A percentile compares a stretch with the other conserved stretches of the same genome.
phyloP scores from a whole-genome alignment of 2,329 filamentous ascomycete species.

The Alternaria ventricosa region DNA sequence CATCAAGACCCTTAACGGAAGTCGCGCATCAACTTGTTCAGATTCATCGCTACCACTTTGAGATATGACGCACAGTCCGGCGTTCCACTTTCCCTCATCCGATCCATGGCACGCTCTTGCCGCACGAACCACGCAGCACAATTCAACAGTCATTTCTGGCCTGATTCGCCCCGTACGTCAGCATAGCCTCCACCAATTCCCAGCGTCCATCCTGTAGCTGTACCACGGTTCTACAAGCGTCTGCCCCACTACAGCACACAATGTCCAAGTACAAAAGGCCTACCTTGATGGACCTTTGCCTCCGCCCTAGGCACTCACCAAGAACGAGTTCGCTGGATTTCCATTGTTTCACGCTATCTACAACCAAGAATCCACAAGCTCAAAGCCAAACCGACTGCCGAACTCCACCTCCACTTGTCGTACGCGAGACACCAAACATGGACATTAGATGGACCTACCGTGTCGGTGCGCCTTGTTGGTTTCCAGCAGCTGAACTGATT shows the following conservation, averaged over 20 bases:
- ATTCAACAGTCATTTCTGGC: neutral
- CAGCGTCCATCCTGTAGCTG: neutral
- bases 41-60: neutral
- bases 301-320: neutral
- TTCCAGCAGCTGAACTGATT: too few relatives aligned
- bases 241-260: neutral
- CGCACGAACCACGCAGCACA: neutral
- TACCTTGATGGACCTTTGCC: too few relatives aligned
- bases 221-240: neutral
- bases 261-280: neutral
- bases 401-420: neutral
- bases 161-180: neutral
- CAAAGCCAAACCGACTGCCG: neutral
- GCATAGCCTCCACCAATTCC: neutral
- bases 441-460: neutral
- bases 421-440: neutral
- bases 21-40: neutral
- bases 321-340: neutral
- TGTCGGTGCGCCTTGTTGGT: too few relatives aligned
- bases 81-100: neutral
- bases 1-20: neutral
- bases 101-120: neutral
- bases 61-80: neutral
- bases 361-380: neutral
- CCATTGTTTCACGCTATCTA: neutral